Conservation (phyloP, 2,329 filamentous ascomycete species). For the Fusarium metavorans region DNA sequence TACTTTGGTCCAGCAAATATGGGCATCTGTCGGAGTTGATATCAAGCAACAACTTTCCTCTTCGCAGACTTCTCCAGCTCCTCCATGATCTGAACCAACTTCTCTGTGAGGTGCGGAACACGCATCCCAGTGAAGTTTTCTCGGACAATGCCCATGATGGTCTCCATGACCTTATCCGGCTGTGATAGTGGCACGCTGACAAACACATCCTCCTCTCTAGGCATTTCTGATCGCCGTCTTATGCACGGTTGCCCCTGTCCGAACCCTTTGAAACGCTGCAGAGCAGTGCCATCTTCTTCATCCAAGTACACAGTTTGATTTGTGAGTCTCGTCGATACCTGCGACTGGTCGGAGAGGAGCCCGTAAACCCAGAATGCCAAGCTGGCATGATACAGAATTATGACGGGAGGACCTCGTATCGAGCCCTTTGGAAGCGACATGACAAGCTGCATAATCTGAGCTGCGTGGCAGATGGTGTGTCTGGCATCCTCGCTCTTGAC, state of each 20-base stretch:
- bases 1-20: background rate
- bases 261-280: constrained; percentile 28
- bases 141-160: constrained; percentile 17
- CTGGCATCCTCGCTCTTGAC: constrained; percentile 51
- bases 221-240: constrained; percentile 19
- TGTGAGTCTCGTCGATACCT: fast-evolving
- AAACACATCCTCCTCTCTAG: constrained; percentile 4
- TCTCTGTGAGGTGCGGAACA: constrained; percentile 28
- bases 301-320: constrained; percentile 18
- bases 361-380: constrained; percentile 46
- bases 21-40: too few species aligned
- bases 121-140: constrained; percentile 16
- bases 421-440: constrained; percentile 27
- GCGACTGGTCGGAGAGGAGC: constrained; percentile 12
- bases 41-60: constrained; percentile 28
- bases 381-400: constrained; percentile 46
- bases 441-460: constrained; percentile 43
- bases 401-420: constrained; percentile 39
- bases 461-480: constrained; percentile 45
- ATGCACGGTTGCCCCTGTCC: constrained; percentile 31
- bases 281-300: constrained; percentile 9
- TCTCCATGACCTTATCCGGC: constrained; percentile 29
- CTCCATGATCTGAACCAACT: constrained; percentile 31
- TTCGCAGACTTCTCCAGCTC: constrained; percentile 32
- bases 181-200: constrained; percentile 23